Evolutionary conservation across 2,329 filamentous ascomycete genomes (phyloP).

Genomic region (Trichoderma sp.): DNA sequence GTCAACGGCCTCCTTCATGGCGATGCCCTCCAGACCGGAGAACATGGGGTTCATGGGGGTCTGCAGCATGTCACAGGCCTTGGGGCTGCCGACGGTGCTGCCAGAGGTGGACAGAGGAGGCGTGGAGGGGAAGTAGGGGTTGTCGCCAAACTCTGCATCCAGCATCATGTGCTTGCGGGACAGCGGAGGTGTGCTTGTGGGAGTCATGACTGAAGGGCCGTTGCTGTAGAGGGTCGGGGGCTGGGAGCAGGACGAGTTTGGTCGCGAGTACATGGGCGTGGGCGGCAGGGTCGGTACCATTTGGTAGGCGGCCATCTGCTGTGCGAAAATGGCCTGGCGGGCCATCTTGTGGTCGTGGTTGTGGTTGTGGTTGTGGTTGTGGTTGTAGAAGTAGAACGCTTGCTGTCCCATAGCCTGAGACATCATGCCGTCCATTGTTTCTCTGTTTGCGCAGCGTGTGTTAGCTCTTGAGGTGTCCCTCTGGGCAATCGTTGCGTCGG

Average conservation of each 20-base stretch:
- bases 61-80: slow-evolving; percentile 72
- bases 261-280: slow-evolving; percentile 65
- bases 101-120: slow-evolving; percentile 83
- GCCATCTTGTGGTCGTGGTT: slow-evolving; percentile 73
- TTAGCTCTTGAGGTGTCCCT: slow-evolving; percentile 6
- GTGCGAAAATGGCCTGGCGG: slow-evolving; percentile 72
- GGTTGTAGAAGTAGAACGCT: slow-evolving; percentile 88
- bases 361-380: slow-evolving; percentile 82
- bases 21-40: slow-evolving; percentile 68
- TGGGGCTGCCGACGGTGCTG: slow-evolving; percentile 84
- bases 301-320: slow-evolving; percentile 46
- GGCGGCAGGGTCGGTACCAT: slow-evolving; percentile 58
- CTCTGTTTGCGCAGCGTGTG: slow-evolving; percentile 29
- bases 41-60: slow-evolving; percentile 83
- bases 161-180: slow-evolving; percentile 79
- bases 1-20: slow-evolving; percentile 69
- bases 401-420: slow-evolving; percentile 67
- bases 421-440: slow-evolving; percentile 66
- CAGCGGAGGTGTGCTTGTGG: slow-evolving; percentile 65
- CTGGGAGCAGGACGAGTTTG: slow-evolving; percentile 66
- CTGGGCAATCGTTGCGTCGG: background rate
- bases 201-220: slow-evolving; percentile 67
- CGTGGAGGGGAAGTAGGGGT: slow-evolving; percentile 78
- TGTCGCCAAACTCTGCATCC: slow-evolving; percentile 72
- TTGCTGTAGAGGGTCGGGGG: slow-evolving; percentile 59